Evolutionary conservation across 73 alveolate species (phyloP).

Genomic region (Paramecium biaurelia): DNA sequence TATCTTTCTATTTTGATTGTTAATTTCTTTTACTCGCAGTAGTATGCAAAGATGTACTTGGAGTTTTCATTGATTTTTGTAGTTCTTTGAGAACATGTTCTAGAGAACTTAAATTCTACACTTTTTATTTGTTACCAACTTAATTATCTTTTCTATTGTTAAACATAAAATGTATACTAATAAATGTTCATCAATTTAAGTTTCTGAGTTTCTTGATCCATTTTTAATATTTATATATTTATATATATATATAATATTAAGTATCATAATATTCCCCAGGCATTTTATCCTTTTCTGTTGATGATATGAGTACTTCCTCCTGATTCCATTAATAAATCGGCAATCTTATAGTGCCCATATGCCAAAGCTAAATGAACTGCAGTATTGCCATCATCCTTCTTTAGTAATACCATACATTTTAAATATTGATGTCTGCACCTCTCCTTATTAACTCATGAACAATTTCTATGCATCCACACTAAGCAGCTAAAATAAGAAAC

Average conservation of each 20-base stretch:
- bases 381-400: constrained; percentile 61
- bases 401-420: constrained; percentile 38
- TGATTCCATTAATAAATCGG: constrained; percentile 48
- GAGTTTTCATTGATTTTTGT: neutral
- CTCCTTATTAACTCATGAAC: constrained; percentile 30
- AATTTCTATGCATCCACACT: constrained; percentile 42
- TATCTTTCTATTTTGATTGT: constrained; percentile 3
- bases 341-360: constrained; percentile 56
- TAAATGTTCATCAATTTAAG: neutral
- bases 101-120: neutral
- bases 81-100: constrained; percentile 3
- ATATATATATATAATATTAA: neutral
- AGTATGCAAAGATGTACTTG: constrained; percentile 28
- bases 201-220: neutral
- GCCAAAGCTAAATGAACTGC: constrained; percentile 64
- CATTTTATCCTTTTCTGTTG: neutral
- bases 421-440: constrained; percentile 41
- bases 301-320: neutral
- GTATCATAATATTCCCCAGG: constrained; percentile 30
- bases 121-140: neutral
- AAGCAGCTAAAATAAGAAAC: constrained; percentile 42
- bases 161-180: neutral
- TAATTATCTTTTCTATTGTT: neutral
- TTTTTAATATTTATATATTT: neutral
- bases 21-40: constrained; percentile 3